Percentiles rank a stretch among this genome's conserved stretches.
Conservation (phyloP, 805 yeast genomes). For the Henningerozyma blattae region DNA sequence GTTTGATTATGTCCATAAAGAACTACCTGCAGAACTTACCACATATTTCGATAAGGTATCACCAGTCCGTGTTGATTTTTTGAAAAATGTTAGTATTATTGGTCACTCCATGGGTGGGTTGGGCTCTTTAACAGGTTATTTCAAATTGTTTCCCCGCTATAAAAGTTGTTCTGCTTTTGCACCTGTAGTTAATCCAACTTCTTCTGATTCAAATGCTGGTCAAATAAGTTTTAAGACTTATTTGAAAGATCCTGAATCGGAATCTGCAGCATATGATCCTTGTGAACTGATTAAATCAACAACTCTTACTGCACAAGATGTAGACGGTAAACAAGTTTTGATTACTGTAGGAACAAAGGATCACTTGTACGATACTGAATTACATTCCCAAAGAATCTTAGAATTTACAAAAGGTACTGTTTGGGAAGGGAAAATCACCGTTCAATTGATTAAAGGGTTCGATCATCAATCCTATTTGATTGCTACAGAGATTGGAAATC, state of each 20-base stretch:
- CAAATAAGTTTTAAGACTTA: conserved; percentile 70
- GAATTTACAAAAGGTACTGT: conserved; percentile 42
- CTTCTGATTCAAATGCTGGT: conserved; percentile 78
- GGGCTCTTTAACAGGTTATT: conserved; percentile 68
- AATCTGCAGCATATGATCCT: conserved; percentile 80
- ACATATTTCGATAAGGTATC: conserved; percentile 22
- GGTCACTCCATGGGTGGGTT: conserved; percentile 99
- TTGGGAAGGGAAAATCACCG: conserved; percentile 48
- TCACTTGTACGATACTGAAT: conserved; percentile 54
- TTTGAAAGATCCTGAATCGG: conserved; percentile 40
- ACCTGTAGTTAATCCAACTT: conserved; percentile 73
- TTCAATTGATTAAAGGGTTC: conserved; percentile 63
- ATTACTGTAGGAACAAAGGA: conserved; percentile 79
- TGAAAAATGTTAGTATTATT: conserved; percentile 53
- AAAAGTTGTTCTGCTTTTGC: conserved; percentile 81
- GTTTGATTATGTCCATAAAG: conserved; percentile 74
- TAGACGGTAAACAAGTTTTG: conserved; percentile 53
- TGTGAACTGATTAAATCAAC: conserved; percentile 47
- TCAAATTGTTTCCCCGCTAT: conserved; percentile 51
- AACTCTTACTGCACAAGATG: too few species aligned
- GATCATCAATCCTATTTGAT: conserved; percentile 89
- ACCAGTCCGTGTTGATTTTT: conserved; percentile 43
- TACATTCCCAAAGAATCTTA: conserved; percentile 63
- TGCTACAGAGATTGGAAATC: conserved; percentile 66
- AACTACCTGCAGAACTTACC: conserved; percentile 46